These are phyloP conservation scores for Mucor lusitanicus DNA, from an alignment of 371 early-diverging fungal species.

Conservation along the genomic window DNA sequence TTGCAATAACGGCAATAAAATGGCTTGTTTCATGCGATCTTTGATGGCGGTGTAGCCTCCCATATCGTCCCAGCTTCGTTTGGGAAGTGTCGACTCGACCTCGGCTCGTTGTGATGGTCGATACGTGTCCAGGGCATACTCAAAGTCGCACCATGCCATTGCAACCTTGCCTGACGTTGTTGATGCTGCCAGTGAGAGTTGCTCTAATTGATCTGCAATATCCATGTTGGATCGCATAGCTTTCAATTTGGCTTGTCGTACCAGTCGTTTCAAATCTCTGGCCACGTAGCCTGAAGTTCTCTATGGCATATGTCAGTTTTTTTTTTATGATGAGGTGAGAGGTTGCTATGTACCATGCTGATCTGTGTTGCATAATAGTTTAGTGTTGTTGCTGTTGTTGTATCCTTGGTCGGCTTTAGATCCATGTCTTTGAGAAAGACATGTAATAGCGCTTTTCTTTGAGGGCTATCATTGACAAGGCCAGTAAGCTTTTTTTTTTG, in stretches of 20 bases:
- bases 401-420: neutral
- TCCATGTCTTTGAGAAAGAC: conserved; percentile 13
- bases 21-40: conserved; percentile 68
- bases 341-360: conserved; percentile 34
- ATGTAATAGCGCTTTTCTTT: conserved; percentile 23
- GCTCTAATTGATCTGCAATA: conserved; percentile 14
- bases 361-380: conserved; percentile 31
- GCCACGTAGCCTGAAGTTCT: conserved; percentile 67
- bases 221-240: conserved; percentile 24
- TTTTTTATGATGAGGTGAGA: no score
- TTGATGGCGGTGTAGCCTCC: conserved; percentile 67
- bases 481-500: no score
- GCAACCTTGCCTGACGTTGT: neutral
- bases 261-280: conserved; percentile 52
- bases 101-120: conserved; percentile 55
- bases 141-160: conserved; percentile 43
- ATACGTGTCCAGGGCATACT: conserved; percentile 45
- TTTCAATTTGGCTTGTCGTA: conserved; percentile 50
- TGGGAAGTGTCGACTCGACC: conserved; percentile 46
- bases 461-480: conserved; percentile 34
- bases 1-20: conserved; percentile 69
- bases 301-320: no score
- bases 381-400: neutral
- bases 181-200: neutral
- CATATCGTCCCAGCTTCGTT: conserved; percentile 42